phyloP scores from a whole-genome alignment of 106 monocot genomes.

The Amphibolis antarctica region DNA sequence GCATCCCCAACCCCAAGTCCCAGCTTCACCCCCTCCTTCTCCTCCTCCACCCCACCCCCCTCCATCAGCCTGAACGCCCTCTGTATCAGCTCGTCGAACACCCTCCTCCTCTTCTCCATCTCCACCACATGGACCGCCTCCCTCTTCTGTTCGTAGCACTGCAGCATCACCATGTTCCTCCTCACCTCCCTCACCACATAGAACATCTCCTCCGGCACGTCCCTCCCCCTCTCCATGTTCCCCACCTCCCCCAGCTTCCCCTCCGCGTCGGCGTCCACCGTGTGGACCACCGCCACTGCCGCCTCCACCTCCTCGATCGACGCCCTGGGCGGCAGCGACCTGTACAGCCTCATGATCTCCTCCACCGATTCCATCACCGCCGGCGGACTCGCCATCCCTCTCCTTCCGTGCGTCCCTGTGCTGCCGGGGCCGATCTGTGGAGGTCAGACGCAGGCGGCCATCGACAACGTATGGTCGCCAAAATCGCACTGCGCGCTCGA shows the following conservation, averaged over 20 bases:
- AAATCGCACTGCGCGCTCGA: too few species aligned
- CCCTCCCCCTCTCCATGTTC: conserved; percentile 22
- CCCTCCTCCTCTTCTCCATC: conserved; percentile 33
- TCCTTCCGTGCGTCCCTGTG: too few species aligned
- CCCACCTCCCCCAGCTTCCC: conserved; percentile 29
- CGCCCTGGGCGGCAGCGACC: conserved; percentile 62
- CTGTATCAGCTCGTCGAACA: conserved; percentile 64
- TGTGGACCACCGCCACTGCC: conserved; percentile 43
- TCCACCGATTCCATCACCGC: conserved; percentile 29
- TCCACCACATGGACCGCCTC: conserved; percentile 51
- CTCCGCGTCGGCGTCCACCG: conserved; percentile 44
- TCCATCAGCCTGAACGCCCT: conserved; percentile 47
- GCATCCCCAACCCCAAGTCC: conserved; percentile 2
- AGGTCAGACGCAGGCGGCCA: too few species aligned
- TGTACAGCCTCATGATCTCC: conserved; percentile 60
- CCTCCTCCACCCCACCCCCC: conserved; percentile 9
- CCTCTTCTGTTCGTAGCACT: conserved; percentile 45
- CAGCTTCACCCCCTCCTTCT: not conserved
- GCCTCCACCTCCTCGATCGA: conserved; percentile 65
- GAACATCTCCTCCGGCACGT: conserved; percentile 67
- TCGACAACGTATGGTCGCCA: too few species aligned
- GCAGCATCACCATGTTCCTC: conserved; percentile 36
- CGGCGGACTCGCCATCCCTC: too few species aligned
- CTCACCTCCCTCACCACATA: conserved; percentile 49
- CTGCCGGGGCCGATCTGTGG: too few species aligned